phyloP scores from a whole-genome alignment of 176 grass and related monocot species.

The Ampelocalamus luodianensis region DNA sequence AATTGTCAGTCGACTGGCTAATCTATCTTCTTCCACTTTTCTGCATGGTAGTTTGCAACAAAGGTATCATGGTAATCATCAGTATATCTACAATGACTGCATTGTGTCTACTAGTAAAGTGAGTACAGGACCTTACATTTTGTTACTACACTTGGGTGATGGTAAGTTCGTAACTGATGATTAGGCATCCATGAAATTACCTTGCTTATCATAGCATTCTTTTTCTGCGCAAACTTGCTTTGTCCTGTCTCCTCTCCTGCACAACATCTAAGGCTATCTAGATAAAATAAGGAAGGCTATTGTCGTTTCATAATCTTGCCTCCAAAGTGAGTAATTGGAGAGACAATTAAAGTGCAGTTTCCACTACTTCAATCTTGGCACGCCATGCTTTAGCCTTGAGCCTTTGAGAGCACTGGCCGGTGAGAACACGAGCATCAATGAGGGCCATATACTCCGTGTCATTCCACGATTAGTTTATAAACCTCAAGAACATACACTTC shows the following conservation, averaged over 20 bases:
- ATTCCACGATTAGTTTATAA: conserved; percentile 14
- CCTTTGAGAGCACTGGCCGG: background rate
- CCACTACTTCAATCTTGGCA: conserved; percentile 13
- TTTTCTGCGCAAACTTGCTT: background rate
- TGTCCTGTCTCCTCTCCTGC: conserved; percentile 14
- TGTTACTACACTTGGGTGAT: background rate
- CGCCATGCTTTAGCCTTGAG: conserved; percentile 30
- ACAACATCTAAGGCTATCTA: conserved; percentile 18
- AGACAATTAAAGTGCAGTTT: conserved; percentile 29
- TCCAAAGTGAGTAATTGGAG: conserved; percentile 22
- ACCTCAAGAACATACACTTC: conserved; percentile 18
- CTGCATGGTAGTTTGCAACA: conserved; percentile 15
- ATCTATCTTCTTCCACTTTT: background rate
- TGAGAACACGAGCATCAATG: background rate
- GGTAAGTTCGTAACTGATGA: conserved; percentile 11
- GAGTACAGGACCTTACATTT: background rate
- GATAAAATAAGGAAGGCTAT: conserved; percentile 9
- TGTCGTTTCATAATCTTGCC: conserved; percentile 10
- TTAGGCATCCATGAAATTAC: conserved; percentile 5
- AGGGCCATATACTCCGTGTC: background rate
- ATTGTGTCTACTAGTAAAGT: background rate
- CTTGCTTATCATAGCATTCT: conserved; percentile 1
- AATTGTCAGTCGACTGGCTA: conserved; percentile 22
- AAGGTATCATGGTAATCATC: conserved; percentile 23
- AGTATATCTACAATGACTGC: background rate